These are phyloP conservation scores for Tuber magnatum DNA, from an alignment of 495 filamentous ascomycete genomes.

Conservation along the genomic window DNA sequence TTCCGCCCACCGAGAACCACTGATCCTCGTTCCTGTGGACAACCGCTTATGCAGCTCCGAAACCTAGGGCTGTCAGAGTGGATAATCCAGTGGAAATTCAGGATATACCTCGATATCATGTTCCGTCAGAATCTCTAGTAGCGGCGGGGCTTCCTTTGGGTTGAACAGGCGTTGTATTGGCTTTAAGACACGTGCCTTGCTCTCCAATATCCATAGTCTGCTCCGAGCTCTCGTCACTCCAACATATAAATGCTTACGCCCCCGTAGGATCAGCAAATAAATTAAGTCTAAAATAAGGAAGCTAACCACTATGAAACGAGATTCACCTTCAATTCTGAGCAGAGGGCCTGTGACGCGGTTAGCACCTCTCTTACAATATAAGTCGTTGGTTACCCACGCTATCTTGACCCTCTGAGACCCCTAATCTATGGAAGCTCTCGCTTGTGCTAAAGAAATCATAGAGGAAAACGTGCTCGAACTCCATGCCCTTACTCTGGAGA, in stretches of 20 bases:
- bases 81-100: slow-evolving; percentile 2
- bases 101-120: neutral
- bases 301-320: neutral
- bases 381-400: slow-evolving; percentile 3
- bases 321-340: slow-evolving; percentile 30
- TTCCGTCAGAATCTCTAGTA: slow-evolving; percentile 12
- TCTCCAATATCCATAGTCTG: slow-evolving; percentile 25
- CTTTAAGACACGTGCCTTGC: neutral
- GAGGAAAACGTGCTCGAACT: slow-evolving; percentile 43
- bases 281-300: neutral
- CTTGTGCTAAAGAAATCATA: slow-evolving; percentile 31
- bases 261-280: neutral
- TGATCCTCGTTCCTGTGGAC: slow-evolving; percentile 8
- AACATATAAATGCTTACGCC: slow-evolving; percentile 20
- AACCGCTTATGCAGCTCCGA: neutral
- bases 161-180: slow-evolving; percentile 18
- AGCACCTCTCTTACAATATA: neutral
- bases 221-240: slow-evolving; percentile 19
- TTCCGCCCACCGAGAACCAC: slow-evolving; percentile 21
- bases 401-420: neutral
- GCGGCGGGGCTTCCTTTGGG: neutral
- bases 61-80: slow-evolving; percentile 6
- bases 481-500: slow-evolving; percentile 48
- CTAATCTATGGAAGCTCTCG: slow-evolving; percentile 3
- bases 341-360: slow-evolving; percentile 9